Evolutionary conservation across 2,329 filamentous ascomycete species (phyloP), one percentile per base, ranked within the genome.

Genomic region (Neonectria magnoliae): DNA sequence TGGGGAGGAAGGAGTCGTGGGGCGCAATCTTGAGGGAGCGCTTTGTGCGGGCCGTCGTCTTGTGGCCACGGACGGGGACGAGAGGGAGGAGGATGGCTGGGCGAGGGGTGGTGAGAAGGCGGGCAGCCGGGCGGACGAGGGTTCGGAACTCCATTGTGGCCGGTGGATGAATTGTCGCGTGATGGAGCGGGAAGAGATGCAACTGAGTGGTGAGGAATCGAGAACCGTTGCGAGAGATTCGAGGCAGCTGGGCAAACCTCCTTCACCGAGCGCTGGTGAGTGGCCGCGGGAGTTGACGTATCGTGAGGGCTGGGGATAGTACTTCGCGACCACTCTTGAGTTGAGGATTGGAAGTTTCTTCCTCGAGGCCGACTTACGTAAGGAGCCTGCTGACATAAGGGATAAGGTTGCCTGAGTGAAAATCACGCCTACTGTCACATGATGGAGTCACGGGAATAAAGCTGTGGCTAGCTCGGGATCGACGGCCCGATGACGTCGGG

Each of bases 1-100:
- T 79, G 68, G 76, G 80, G 44, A 87, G 79, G 78, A 91, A 90
- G 69, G 87, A 87, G 41, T 84, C 79, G 80, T 90, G 87, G 53
- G 88, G 88, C 13, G 84, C 79, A 71, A 90, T 83, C 74, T 87
- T 89, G 73, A 89, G 83, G 51, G 83, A 79, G 61, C 84, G 84
- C 78, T 87, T 87, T 47, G 85, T 87, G 60, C 87, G 85, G 57
- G 81, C 76, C 3, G 83, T 78, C 31, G 85, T 85, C 74, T 88
- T 83, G 77, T 86, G 81, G 53, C 85, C 78, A 65, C 81, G 80
- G 60, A 71, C 71, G 56, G 75, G 44, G 59, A 71, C 65, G 54
- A 76, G 61, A 55, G 74, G 74, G 55, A 72, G 68, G 48, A 72
- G 68, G 47, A 36, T 57, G 16, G 71, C 66, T 59, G 68, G 57